Evolutionary conservation across 139 green algal genomes (phyloP).

Genomic region (Pseudopediastrum boryanum): DNA sequence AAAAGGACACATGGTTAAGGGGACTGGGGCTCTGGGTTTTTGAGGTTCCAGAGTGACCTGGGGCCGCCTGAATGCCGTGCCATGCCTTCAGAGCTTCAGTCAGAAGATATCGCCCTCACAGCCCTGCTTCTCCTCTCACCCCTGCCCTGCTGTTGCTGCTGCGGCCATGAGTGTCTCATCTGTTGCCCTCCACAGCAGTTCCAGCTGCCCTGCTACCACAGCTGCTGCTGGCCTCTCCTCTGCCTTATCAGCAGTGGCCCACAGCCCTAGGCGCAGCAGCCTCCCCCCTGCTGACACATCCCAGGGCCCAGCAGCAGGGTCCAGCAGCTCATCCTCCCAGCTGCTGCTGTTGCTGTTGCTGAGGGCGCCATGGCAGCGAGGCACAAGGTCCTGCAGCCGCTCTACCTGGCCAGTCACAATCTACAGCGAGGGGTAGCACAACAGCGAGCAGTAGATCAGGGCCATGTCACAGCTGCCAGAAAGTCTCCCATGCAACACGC

Average conservation of each 20-base stretch:
- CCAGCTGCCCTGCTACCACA: slow-evolving; percentile 4
- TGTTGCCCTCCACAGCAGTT: slow-evolving; percentile 8
- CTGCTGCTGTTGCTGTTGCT: neutral
- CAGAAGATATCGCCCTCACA: too few relatives aligned
- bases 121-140: too few relatives aligned
- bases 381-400: slow-evolving; percentile 5
- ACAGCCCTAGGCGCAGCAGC: slow-evolving; percentile 30
- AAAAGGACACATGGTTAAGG: too few relatives aligned
- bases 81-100: too few relatives aligned
- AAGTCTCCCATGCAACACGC: too few relatives aligned
- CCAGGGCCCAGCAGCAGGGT: slow-evolving; percentile 16
- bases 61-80: too few relatives aligned
- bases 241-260: neutral
- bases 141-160: slow-evolving; percentile 6
- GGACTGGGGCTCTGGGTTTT: too few relatives aligned
- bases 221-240: neutral
- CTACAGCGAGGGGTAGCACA: too few relatives aligned
- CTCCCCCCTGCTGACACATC: slow-evolving; percentile 27
- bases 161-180: slow-evolving; percentile 16
- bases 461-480: too few relatives aligned
- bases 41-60: too few relatives aligned
- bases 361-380: neutral
- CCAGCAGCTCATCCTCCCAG: neutral
- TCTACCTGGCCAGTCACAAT: slow-evolving; percentile 9
- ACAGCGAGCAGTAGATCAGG: too few relatives aligned